phyloP scores from a whole-genome alignment of 164 flowering plant species.

The Platanus orientalis region DNA sequence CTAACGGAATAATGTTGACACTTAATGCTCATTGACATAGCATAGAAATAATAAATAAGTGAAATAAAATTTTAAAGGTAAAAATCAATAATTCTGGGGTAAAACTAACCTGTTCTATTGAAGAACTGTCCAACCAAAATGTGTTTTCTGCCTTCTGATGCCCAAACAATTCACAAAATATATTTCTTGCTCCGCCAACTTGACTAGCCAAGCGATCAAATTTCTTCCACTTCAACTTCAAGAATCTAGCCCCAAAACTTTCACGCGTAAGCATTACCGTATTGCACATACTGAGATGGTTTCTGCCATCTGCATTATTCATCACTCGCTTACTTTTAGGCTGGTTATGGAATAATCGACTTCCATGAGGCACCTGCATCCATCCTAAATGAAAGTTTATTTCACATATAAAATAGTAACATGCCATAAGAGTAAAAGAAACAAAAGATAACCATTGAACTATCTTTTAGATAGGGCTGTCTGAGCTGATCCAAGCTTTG shows the following conservation, averaged over 20 bases:
- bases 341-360: conserved; percentile 23
- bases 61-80: too few species aligned
- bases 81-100: too few species aligned
- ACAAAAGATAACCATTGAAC: not conserved
- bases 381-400: conserved; percentile 51
- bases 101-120: conserved; percentile 68
- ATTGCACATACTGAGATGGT: conserved; percentile 17
- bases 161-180: conserved; percentile 74
- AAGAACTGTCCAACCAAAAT: conserved; percentile 96
- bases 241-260: conserved; percentile 23
- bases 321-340: conserved; percentile 14
- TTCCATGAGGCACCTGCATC: conserved; percentile 57
- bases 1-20: too few species aligned
- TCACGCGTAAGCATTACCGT: conserved; percentile 13
- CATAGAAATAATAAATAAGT: too few species aligned
- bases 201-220: conserved; percentile 44
- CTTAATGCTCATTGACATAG: too few species aligned
- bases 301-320: conserved; percentile 15
- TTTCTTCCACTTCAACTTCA: conserved; percentile 79
- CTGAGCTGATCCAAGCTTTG: not conserved
- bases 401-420: conserved; percentile 29
- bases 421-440: not conserved
- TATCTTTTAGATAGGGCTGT: not conserved
- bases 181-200: conserved; percentile 78
- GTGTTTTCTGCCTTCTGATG: conserved; percentile 57